Evolutionary conservation across 768 basidiomycete species (phyloP).

Genomic region (Russula sp.): DNA sequence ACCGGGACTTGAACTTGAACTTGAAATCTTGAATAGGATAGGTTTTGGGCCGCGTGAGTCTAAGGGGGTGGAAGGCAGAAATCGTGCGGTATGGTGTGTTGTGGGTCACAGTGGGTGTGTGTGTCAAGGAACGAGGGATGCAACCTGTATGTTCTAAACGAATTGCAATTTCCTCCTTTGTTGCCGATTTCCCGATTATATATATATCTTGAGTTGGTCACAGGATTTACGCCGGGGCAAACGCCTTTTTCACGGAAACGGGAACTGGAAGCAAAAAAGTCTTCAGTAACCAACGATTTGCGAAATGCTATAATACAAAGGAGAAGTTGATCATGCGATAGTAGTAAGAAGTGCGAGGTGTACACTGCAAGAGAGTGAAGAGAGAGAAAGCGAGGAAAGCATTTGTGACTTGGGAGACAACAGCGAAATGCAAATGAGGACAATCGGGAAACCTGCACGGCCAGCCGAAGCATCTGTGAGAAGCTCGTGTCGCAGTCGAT

Average conservation of each 20-base stretch:
- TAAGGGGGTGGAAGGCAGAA: neutral
- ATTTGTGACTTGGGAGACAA: constrained; percentile 5
- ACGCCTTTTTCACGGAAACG: neutral
- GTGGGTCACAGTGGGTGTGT: neutral
- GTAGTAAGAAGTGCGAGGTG: constrained; percentile 17
- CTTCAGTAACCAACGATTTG: constrained; percentile 5
- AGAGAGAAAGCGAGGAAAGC: constrained; percentile 2
- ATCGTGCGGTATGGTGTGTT: neutral
- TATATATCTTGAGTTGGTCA: neutral
- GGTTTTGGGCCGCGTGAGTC: neutral
- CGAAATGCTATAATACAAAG: constrained; percentile 20
- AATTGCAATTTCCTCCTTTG: neutral
- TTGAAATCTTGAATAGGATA: neutral
- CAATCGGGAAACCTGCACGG: neutral
- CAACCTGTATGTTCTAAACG: neutral
- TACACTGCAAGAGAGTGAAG: constrained; percentile 15
- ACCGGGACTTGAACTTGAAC: neutral
- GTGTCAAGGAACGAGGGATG: neutral
- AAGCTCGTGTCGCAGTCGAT: neutral
- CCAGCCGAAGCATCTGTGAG: neutral
- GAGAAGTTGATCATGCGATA: constrained; percentile 12
- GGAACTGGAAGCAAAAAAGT: neutral
- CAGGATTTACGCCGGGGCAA: neutral
- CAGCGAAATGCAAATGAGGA: constrained; percentile 10
- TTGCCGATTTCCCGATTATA: neutral